phyloP scores from a whole-genome alignment of 2,329 filamentous ascomycete species.

The Penicillium sp. region DNA sequence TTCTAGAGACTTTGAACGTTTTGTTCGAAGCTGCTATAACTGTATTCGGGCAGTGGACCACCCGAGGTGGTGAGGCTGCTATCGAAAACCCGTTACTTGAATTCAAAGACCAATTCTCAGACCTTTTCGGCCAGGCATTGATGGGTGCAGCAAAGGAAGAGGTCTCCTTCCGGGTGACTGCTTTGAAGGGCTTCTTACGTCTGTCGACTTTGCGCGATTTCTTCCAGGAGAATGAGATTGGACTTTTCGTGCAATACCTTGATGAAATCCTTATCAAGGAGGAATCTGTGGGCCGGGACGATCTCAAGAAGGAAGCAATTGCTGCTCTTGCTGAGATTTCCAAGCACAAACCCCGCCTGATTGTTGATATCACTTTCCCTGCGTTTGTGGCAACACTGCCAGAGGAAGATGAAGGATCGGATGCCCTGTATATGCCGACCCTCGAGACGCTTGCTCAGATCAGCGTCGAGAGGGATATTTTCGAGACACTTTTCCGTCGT shows the following conservation, averaged over 20 bases:
- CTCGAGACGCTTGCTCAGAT: conserved; percentile 65
- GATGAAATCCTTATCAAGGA: conserved; percentile 61
- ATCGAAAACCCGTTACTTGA: conserved; percentile 44
- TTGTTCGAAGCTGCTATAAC: conserved; percentile 58
- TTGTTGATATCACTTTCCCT: conserved; percentile 64
- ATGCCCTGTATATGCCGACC: conserved; percentile 51
- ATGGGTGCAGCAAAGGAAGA: conserved; percentile 54
- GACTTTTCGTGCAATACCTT: conserved; percentile 55
- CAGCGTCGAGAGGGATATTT: conserved; percentile 59
- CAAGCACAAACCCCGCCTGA: conserved; percentile 58
- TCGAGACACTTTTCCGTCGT: conserved; percentile 61
- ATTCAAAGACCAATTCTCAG: conserved; percentile 52
- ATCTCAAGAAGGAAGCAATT: conserved; percentile 59
- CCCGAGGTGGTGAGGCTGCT: conserved; percentile 36
- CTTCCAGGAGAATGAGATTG: conserved; percentile 53
- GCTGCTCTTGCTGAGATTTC: conserved; percentile 59
- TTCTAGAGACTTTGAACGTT: conserved; percentile 60
- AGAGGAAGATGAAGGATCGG: conserved; percentile 51
- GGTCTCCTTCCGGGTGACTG: conserved; percentile 49
- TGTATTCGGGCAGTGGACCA: conserved; percentile 56
- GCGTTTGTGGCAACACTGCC: conserved; percentile 64
- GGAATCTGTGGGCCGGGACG: conserved; percentile 54
- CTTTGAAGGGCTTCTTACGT: conserved; percentile 47
- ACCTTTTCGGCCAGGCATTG: conserved; percentile 55
- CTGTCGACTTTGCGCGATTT: conserved; percentile 47